phyloP scores from a whole-genome alignment of 495 filamentous ascomycete species.

The Penicillium psychrofluorescens region DNA sequence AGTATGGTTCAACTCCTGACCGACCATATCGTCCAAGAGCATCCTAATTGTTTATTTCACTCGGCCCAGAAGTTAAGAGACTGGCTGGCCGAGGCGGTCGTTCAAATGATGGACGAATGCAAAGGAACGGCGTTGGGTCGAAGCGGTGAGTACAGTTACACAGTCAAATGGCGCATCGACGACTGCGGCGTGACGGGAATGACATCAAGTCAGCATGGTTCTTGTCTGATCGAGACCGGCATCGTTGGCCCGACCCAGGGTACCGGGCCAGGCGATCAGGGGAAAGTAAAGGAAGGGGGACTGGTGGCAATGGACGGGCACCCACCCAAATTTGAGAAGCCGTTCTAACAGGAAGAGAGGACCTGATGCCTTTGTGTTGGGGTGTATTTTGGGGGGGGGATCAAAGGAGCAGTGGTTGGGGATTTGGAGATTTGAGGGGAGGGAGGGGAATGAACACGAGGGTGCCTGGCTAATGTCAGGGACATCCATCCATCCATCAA shows the following conservation, averaged over 20 bases:
- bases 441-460: too few relatives aligned
- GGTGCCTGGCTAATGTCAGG: too few relatives aligned
- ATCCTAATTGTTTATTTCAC: constrained; percentile 16
- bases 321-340: constrained; percentile 12
- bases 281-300: background rate
- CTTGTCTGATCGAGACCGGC: constrained; percentile 7
- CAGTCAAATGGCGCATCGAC: constrained; percentile 15
- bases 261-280: constrained; percentile 15
- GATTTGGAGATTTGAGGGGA: too few relatives aligned
- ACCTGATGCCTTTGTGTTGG: constrained; percentile 17
- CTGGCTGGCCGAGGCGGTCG: background rate
- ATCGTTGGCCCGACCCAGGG: constrained; percentile 11
- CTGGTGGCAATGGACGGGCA: constrained; percentile 11
- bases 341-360: constrained; percentile 11
- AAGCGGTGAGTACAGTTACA: constrained; percentile 1
- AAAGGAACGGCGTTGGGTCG: too few relatives aligned
- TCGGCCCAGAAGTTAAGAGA: background rate
- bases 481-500: too few relatives aligned
- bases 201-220: constrained; percentile 26
- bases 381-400: constrained; percentile 5
- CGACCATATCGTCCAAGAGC: constrained; percentile 36
- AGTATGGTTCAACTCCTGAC: constrained; percentile 27
- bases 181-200: constrained; percentile 8
- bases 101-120: background rate
- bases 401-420: background rate